These are phyloP conservation scores for Hericium erinaceus DNA, from an alignment of 768 basidiomycete species.

Conservation along the genomic window DNA sequence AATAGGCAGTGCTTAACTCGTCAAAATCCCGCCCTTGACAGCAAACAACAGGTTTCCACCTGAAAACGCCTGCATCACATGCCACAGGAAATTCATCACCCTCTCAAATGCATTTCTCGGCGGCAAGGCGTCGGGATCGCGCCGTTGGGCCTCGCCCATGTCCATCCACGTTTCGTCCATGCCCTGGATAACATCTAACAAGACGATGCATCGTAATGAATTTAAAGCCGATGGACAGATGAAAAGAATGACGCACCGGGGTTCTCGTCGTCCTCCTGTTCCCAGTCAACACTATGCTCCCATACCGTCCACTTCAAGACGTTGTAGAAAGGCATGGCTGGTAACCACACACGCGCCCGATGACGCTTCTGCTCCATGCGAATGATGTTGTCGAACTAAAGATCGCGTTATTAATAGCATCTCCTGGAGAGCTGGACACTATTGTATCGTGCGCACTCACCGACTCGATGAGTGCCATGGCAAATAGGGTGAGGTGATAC, in stretches of 20 bases:
- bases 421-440: not conserved
- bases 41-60: conserved; percentile 61
- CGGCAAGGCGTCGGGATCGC: conserved; percentile 71
- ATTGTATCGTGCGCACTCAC: conserved; percentile 20
- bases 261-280: conserved; percentile 58
- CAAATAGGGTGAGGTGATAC: conserved; percentile 35
- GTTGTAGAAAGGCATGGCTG: conserved; percentile 25
- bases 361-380: conserved; percentile 41
- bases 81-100: conserved; percentile 37
- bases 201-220: not conserved
- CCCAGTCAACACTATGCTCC: conserved; percentile 34
- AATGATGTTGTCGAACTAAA: conserved; percentile 49
- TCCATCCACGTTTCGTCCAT: conserved; percentile 35
- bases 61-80: conserved; percentile 29
- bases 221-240: not conserved
- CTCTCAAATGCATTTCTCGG: conserved; percentile 51
- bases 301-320: conserved; percentile 36
- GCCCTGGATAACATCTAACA: conserved; percentile 47
- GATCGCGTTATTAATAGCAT: not conserved
- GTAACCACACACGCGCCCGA: conserved; percentile 47
- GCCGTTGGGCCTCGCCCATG: conserved; percentile 43
- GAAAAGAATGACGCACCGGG: conserved; percentile 30
- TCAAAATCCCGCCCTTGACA: conserved; percentile 59
- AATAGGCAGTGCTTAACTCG: conserved; percentile 27
- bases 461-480: conserved; percentile 21